A percentile compares a stretch with the other conserved stretches of the same genome.
These are phyloP conservation scores for Chalara sp. DNA, from an alignment of 2,329 filamentous ascomycete genomes.

Conservation along the genomic window DNA sequence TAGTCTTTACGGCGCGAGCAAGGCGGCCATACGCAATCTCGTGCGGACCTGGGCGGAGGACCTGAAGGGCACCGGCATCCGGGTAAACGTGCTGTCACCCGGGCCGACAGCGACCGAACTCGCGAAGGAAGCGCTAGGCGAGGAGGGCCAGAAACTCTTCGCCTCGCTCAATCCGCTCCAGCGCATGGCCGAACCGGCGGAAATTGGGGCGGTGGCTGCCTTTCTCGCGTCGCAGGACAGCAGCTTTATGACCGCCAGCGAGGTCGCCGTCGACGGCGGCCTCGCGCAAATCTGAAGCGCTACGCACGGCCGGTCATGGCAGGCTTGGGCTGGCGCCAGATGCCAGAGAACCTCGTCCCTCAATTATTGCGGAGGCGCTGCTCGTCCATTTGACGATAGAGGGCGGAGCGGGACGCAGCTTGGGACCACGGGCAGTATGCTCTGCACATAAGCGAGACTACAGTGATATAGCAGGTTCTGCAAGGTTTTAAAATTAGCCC, in stretches of 20 bases:
- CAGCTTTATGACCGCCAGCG: conserved; percentile 14
- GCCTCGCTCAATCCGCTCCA: conserved; percentile 8
- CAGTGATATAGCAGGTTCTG: too few relatives aligned
- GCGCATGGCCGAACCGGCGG: conserved; percentile 12
- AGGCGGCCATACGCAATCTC: conserved; percentile 16
- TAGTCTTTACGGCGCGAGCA: conserved; percentile 16
- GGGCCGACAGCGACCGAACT: conserved; percentile 17
- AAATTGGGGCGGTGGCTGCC: conserved; percentile 10
- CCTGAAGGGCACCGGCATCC: conserved; percentile 17
- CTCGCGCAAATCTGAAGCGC: conserved; percentile 8
- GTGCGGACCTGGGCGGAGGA: conserved; percentile 12
- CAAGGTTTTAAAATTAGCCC: too few relatives aligned
- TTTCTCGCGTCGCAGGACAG: conserved; percentile 12
- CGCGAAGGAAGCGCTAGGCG: conserved; percentile 12
- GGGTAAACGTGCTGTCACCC: conserved; percentile 17
- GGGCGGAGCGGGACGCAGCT: conserved; percentile 2
- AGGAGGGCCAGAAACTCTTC: conserved; percentile 12
- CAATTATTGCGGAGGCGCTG: neutral
- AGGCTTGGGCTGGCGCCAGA: conserved; percentile 5
- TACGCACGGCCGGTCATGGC: neutral
- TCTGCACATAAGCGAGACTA: too few relatives aligned
- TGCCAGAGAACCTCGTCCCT: conserved; percentile 2
- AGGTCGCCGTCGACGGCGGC: conserved; percentile 11
- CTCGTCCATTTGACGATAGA: conserved; percentile 1
- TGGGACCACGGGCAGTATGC: too few relatives aligned